These are phyloP conservation scores for Diaporthe helianthi DNA, from an alignment of 2,329 filamentous ascomycete genomes.

Conservation along the genomic window DNA sequence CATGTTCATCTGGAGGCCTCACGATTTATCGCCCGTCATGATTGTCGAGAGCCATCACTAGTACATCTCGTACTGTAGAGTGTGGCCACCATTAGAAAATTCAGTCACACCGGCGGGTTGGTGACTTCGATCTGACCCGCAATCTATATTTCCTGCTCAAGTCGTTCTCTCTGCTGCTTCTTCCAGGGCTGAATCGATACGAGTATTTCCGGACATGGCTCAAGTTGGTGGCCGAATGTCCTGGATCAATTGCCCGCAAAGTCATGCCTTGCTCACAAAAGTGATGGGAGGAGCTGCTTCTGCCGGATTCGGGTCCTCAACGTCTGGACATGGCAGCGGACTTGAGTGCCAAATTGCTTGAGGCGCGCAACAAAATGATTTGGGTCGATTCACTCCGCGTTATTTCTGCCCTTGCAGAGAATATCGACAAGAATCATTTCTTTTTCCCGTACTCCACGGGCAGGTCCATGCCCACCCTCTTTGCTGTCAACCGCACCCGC, in stretches of 20 bases:
- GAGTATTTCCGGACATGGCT: too few species aligned
- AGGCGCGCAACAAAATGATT: too few species aligned
- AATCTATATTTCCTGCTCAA: neutral
- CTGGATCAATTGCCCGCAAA: too few species aligned
- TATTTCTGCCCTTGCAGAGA: neutral
- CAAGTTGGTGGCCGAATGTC: neutral
- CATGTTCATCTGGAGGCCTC: neutral
- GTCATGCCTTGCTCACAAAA: neutral
- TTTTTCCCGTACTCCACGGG: slow-evolving; percentile 64
- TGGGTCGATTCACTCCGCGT: too few species aligned
- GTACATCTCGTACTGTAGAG: neutral
- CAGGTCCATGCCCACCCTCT: slow-evolving; percentile 89
- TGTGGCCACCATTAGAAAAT: neutral
- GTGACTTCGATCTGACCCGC: too few species aligned
- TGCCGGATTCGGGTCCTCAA: neutral
- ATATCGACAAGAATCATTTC: slow-evolving; percentile 20
- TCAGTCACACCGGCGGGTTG: neutral
- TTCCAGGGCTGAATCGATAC: neutral
- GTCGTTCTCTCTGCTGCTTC: neutral
- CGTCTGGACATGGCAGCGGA: too few species aligned
- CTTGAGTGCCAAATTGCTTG: neutral
- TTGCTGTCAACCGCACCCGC: slow-evolving; percentile 80
- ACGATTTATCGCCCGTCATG: neutral
- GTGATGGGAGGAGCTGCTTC: neutral
- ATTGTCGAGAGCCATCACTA: neutral